phyloP scores from a whole-genome alignment of 192 early-diverging fungal species.

The Linnemannia zychae region DNA sequence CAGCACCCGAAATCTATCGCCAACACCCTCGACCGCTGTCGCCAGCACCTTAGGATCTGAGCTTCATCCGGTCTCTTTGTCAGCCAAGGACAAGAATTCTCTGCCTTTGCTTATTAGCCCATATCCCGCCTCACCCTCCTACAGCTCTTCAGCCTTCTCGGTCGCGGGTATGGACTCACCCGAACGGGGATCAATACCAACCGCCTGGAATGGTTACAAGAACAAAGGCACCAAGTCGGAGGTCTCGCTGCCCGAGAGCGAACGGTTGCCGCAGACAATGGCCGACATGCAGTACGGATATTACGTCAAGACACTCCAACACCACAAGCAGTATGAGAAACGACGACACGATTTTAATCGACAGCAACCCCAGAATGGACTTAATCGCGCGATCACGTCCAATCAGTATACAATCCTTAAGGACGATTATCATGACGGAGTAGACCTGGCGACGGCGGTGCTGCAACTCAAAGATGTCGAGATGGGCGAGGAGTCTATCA shows the following conservation, averaged over 20 bases:
- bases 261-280: slow-evolving; percentile 12
- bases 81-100: background rate
- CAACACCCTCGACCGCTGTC: background rate
- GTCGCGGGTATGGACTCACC: background rate
- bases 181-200: background rate
- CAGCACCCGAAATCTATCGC: background rate
- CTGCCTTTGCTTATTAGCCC: slow-evolving; percentile 26
- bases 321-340: slow-evolving; percentile 38
- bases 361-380: background rate
- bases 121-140: background rate
- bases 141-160: background rate
- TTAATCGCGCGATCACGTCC: background rate
- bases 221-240: background rate
- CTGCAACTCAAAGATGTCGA: slow-evolving; percentile 30
- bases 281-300: slow-evolving; percentile 40
- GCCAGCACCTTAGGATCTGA: background rate
- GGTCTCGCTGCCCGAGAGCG: slow-evolving; percentile 20
- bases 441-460: slow-evolving; percentile 29
- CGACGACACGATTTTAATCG: background rate
- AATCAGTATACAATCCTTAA: slow-evolving; percentile 5
- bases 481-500: slow-evolving; percentile 38
- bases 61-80: background rate
- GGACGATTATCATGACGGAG: background rate
- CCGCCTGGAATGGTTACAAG: background rate
- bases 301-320: slow-evolving; percentile 30